Evolutionary conservation across 2,329 filamentous ascomycete genomes (phyloP), one percentile per base, ranked within the genome.

Genomic region (Diplodia sapinea): DNA sequence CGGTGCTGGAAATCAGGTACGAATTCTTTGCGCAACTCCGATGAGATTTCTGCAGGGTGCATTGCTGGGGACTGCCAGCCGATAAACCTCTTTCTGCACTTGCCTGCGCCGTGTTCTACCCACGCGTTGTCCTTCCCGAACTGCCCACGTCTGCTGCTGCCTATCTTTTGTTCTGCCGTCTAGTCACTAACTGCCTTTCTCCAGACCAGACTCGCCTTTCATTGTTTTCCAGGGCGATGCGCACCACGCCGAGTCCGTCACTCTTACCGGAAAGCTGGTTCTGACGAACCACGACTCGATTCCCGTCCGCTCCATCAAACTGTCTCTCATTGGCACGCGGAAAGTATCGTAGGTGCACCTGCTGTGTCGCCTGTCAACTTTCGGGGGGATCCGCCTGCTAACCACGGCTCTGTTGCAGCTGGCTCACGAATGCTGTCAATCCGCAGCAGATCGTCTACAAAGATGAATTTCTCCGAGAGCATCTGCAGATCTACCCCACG

Each of bases 211-310:
- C 68, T 79, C 78, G 38, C 79, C 80, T 23, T 84, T 84, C 71
- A 79, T 84, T 33, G 82, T 84, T 69, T 83, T 84, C 74, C 78
- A 82, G 70, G 82, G 82, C 72, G 77, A 80, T 71, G 77, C 81
- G 67, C 79, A 82, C 63, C 82, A 83, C 70, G 78, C 81, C 50
- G 76, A 79, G 65, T 73, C 77, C 36, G 76, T 81, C 70, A 82
- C 82, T 72, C 78, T 84, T 69, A 78, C 76, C 63, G 82, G 82
- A 52, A 79, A 79, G 65, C 77, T 84, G 71, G 74, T 82, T 67
- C 76, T 84, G 72, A 82, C 77, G 66, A 80, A 80, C 67, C 77
- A 80, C 23, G 82, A 84, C 70, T 77, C 80, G 67, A 82, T 83
- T 74, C 80, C 79, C 55, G 81, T 84, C 65, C 76, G 79, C 71